phyloP scores from a whole-genome alignment of 768 basidiomycete species.

The Boletellus ananas region DNA sequence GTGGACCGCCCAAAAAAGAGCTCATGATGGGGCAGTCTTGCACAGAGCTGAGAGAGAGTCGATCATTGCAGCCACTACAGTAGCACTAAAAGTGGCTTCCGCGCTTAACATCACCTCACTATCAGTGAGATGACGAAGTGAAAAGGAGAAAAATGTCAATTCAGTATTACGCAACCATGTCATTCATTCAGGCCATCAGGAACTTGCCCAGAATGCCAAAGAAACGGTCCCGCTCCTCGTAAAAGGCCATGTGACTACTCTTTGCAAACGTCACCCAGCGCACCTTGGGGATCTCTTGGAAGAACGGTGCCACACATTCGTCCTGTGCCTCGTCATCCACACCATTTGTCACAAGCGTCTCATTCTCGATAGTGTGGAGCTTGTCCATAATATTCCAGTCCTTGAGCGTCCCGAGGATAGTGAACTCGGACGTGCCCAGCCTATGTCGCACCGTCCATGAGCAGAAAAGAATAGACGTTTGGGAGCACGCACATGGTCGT shows the following conservation, averaged over 20 bases:
- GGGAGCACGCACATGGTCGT: slow-evolving; percentile 29
- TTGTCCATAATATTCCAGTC: slow-evolving; percentile 46
- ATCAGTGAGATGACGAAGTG: too few species aligned
- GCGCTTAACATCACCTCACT: too few species aligned
- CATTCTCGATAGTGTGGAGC: slow-evolving; percentile 36
- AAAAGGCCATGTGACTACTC: slow-evolving; percentile 17
- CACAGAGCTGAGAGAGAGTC: too few species aligned
- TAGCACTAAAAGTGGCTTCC: too few species aligned
- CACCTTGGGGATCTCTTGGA: slow-evolving; percentile 29
- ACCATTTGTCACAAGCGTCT: slow-evolving; percentile 40
- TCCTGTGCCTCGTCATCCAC: slow-evolving; percentile 38
- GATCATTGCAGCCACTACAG: too few species aligned
- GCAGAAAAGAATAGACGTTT: background rate
- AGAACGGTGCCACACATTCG: slow-evolving; percentile 31
- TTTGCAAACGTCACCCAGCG: slow-evolving; percentile 35
- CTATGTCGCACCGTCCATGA: background rate
- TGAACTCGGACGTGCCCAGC: slow-evolving; percentile 33
- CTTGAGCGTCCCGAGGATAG: slow-evolving; percentile 39
- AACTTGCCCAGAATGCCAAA: slow-evolving; percentile 17
- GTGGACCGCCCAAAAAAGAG: too few species aligned
- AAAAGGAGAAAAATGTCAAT: too few species aligned
- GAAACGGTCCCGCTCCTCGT: slow-evolving; percentile 18
- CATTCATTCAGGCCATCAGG: slow-evolving; percentile 1
- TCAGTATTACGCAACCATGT: background rate
- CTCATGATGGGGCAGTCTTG: too few species aligned